Base-by-base conservation (phyloP, 345 rosid species). In the Pugionium dolabratum region DNA sequence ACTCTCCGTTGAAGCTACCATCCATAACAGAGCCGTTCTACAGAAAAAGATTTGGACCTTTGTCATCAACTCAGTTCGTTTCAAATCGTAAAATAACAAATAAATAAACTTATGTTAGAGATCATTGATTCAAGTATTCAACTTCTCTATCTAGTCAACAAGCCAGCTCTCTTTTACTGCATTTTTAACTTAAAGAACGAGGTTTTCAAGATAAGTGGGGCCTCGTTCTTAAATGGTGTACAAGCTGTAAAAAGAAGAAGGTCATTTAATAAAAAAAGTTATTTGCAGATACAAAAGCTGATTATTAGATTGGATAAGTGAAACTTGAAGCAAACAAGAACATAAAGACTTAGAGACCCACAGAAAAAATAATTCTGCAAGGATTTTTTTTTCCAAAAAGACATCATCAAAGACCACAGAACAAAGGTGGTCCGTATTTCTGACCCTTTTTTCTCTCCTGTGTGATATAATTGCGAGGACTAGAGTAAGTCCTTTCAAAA, bases 11-110 rank as follows among this genome's bases (percentile, higher is more conserved):
- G 59, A 84, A 82, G 77, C 79, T 82, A 69, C 84, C 66, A 34
- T 89, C 95, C 54, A 82, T 73, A 29, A 84, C 47, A 54, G 86
- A 77, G 59, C 82, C 85, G 55, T 60, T 73, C 96, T 95, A 79
- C 82, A 76, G 4, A 64, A 37, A 31, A n/a, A 45, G 9, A 49
- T 46, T 59, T 47, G 42, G 18, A 68, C 35, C 45, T 8, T 32
- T 34, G 29, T 43, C 27, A 52, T 60, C 2, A 29, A 30, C 63
- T 25, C 59, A 46, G 36, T 3, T 29, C 2, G 44, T 62, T 44
- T 43, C 42, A 57, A 66, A 18, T 59, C 30, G 7, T 7, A 31
- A 18, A 18, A 18, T 18, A 18, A 18, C 18, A 30, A 45, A 11
- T 30, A 42, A 47, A 39, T 50, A 6, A 59, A 9, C 55, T 44